Evolutionary conservation across 768 basidiomycete genomes (phyloP).

Genomic region (Podaxis carcinomalis): DNA sequence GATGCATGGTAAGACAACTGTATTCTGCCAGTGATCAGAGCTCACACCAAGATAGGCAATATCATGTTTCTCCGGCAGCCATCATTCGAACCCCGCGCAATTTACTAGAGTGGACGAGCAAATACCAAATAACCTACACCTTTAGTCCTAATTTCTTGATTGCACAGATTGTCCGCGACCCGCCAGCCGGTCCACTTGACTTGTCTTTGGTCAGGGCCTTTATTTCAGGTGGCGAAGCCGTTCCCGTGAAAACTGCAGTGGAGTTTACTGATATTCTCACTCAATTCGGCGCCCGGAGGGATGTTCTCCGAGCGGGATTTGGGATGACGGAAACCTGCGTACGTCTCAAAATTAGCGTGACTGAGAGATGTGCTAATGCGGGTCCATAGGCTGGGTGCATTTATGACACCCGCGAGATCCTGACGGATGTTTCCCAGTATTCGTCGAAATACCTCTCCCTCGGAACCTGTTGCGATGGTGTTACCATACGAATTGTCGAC

Average conservation of each 20-base stretch:
- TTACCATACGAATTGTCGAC: constrained; percentile 3
- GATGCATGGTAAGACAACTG: constrained; percentile 1
- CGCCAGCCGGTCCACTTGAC: neutral
- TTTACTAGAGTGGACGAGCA: constrained; percentile 4
- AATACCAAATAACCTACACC: constrained; percentile 3
- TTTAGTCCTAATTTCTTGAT: constrained; percentile 9
- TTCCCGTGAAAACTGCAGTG: constrained; percentile 6
- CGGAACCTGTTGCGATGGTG: constrained; percentile 6
- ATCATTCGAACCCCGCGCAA: constrained; percentile 1
- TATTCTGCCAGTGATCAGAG: neutral
- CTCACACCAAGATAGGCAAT: constrained; percentile 5
- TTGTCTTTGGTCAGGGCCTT: neutral
- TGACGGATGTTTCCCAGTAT: neutral
- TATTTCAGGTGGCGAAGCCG: constrained; percentile 8
- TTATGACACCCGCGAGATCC: constrained; percentile 7
- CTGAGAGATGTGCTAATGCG: neutral
- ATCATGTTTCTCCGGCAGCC: constrained; percentile 2
- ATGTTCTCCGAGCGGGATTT: constrained; percentile 10
- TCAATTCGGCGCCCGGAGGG: neutral
- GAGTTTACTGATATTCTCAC: constrained; percentile 5
- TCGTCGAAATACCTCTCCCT: constrained; percentile 3
- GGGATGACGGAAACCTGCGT: constrained; percentile 10
- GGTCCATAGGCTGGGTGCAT: constrained; percentile 4
- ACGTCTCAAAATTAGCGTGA: neutral
- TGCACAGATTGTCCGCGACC: constrained; percentile 4